phyloP scores from a whole-genome alignment of 371 early-diverging fungal species.

The Apophysomyces elegans region DNA sequence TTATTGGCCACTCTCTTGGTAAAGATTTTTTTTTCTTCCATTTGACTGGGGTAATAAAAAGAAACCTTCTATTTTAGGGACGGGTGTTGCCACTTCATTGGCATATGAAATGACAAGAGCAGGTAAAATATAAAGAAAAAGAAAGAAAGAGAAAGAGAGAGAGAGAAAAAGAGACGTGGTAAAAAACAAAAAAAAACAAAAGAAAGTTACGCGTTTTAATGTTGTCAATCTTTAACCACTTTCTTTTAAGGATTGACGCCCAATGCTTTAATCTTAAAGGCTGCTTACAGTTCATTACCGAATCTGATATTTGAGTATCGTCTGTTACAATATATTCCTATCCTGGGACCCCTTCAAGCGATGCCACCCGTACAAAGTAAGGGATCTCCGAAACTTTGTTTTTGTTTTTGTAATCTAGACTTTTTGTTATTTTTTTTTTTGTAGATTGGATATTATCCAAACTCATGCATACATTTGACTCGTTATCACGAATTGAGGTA shows the following conservation, averaged over 20 bases:
- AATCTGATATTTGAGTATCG: conserved; percentile 49
- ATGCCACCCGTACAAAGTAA: conserved; percentile 41
- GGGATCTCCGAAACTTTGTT: conserved; percentile 9
- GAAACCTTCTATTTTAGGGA: conserved; percentile 28
- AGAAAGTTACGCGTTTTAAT: neutral
- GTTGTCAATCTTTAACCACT: neutral
- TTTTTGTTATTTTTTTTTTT: no score
- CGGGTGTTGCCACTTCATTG: conserved; percentile 47
- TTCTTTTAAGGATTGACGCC: conserved; percentile 30
- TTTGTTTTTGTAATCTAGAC: neutral
- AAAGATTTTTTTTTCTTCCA: conserved; percentile 4
- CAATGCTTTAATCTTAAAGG: conserved; percentile 45
- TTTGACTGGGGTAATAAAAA: neutral
- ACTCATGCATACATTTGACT: conserved; percentile 44
- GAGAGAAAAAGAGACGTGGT: no score
- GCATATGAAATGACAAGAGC: conserved; percentile 42
- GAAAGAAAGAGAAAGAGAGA: no score
- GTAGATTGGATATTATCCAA: conserved; percentile 40
- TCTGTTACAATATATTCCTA: conserved; percentile 32
- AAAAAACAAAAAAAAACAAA: neutral
- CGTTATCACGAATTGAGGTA: conserved; percentile 47
- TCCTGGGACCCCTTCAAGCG: conserved; percentile 39
- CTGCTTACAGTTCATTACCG: conserved; percentile 47
- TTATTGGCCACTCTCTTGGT: conserved; percentile 54
- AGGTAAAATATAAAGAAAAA: conserved; percentile 19